Conservation (phyloP, 768 basidiomycete genomes). For the Pluteus cervinus region DNA sequence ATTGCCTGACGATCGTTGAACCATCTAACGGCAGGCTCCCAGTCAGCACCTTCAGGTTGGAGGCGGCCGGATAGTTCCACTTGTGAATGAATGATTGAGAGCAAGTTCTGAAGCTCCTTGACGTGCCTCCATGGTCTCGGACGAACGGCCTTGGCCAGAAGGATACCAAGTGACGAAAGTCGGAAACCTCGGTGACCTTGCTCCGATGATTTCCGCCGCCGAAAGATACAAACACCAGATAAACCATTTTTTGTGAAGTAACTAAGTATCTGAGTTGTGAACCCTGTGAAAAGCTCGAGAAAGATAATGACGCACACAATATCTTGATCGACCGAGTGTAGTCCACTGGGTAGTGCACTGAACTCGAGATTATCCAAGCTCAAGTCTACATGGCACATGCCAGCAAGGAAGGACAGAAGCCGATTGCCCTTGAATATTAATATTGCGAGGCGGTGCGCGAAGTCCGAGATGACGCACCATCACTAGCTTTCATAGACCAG, state of each 20-base stretch:
- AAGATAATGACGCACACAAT: slow-evolving; percentile 62
- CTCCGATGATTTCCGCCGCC: slow-evolving; percentile 60
- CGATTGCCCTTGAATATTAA: no score
- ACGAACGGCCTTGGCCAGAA: slow-evolving; percentile 57
- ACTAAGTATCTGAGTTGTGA: slow-evolving; percentile 24
- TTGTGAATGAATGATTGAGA: slow-evolving; percentile 45
- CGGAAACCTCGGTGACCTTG: slow-evolving; percentile 75
- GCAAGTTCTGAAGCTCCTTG: slow-evolving; percentile 53
- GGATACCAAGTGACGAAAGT: slow-evolving; percentile 70
- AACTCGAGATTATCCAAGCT: slow-evolving; percentile 72
- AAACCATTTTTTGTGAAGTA: slow-evolving; percentile 69
- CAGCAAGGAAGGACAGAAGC: no score
- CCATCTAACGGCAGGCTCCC: slow-evolving; percentile 56
- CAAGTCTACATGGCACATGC: slow-evolving; percentile 43
- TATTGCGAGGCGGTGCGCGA: neutral
- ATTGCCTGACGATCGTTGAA: slow-evolving; percentile 59
- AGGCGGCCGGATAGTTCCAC: slow-evolving; percentile 40
- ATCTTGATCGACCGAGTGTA: slow-evolving; percentile 75
- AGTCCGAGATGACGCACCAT: slow-evolving; percentile 37
- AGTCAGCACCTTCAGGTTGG: slow-evolving; percentile 49
- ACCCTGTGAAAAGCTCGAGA: slow-evolving; percentile 1
- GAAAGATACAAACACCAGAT: slow-evolving; percentile 71
- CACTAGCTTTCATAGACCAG: slow-evolving; percentile 68
- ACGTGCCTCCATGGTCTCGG: slow-evolving; percentile 78
- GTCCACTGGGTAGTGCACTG: slow-evolving; percentile 73